A percentile compares a stretch with the other conserved stretches of the same genome.
These are phyloP conservation scores for Eruca vesicaria DNA, from an alignment of 441 rosid species.

Conservation along the genomic window DNA sequence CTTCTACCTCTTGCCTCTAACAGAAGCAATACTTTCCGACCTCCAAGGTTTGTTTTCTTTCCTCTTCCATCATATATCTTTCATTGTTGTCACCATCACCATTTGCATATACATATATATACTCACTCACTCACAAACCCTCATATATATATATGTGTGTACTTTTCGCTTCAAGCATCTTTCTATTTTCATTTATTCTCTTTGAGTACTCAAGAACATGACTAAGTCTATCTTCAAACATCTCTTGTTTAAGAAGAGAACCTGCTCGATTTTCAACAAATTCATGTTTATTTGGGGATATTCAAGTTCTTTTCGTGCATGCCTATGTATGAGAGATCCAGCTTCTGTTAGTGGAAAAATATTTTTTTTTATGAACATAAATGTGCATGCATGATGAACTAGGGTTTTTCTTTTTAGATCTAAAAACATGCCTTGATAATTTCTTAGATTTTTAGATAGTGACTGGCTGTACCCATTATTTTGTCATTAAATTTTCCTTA, in stretches of 20 bases:
- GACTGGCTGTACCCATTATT: background rate
- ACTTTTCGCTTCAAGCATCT: conserved; percentile 5
- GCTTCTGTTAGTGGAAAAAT: background rate
- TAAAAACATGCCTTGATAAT: conserved; percentile 1
- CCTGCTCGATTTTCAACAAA: background rate
- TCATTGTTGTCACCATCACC: conserved; percentile 27
- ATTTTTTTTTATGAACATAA: background rate
- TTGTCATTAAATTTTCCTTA: background rate
- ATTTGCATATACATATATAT: conserved; percentile 16
- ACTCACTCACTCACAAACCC: background rate
- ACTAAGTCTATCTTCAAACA: conserved; percentile 9
- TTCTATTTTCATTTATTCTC: conserved; percentile 23
- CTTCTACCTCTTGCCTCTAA: conserved; percentile 37
- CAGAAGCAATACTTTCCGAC: conserved; percentile 36
- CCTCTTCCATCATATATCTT: conserved; percentile 24
- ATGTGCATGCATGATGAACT: conserved; percentile 29
- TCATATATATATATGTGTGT: background rate
- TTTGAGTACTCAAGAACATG: conserved; percentile 29
- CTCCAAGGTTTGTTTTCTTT: conserved; percentile 44
- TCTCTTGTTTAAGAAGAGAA: conserved; percentile 9
- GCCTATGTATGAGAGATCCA: conserved; percentile 10
- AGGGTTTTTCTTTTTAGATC: conserved; percentile 22
- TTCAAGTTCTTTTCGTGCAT: background rate
- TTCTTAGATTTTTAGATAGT: conserved; percentile 5
- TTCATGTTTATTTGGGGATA: conserved; percentile 10